These are phyloP conservation scores for Rubroboletus satanas DNA, from an alignment of 768 basidiomycete genomes.

Conservation along the genomic window DNA sequence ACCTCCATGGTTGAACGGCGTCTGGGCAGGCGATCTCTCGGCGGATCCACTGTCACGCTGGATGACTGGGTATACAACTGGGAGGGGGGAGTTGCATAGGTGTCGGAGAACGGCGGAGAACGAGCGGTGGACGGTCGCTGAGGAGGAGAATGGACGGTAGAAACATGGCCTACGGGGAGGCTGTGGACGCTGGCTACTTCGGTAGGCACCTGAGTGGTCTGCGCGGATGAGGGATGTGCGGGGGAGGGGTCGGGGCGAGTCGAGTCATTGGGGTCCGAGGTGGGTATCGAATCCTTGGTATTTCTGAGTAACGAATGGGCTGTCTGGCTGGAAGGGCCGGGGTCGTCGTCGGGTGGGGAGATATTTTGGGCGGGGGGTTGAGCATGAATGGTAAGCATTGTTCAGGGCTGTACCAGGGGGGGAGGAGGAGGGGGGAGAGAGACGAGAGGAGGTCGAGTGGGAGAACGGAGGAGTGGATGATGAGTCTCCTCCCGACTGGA, in stretches of 20 bases:
- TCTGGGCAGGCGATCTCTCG: slow-evolving; percentile 39
- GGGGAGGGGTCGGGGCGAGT: slow-evolving; percentile 34
- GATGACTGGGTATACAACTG: slow-evolving; percentile 13
- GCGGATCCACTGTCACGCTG: slow-evolving; percentile 14
- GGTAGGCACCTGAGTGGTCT: slow-evolving; percentile 33
- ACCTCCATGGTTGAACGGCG: slow-evolving; percentile 62
- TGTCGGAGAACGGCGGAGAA: slow-evolving; percentile 14
- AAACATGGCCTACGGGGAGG: slow-evolving; percentile 52
- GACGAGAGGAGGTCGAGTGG: not conserved
- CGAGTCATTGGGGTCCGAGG: not conserved
- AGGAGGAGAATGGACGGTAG: slow-evolving; percentile 35
- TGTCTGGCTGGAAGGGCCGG: not conserved
- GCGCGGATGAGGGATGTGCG: not conserved
- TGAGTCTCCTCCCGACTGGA: not conserved
- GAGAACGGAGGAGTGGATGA: slow-evolving; percentile 1
- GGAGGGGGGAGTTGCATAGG: not conserved
- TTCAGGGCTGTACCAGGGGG: not conserved
- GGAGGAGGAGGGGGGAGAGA: not conserved
- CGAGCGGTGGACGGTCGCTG: slow-evolving; percentile 35
- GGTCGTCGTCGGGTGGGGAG: not conserved
- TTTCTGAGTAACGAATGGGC: not conserved
- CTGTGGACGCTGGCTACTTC: slow-evolving; percentile 59
- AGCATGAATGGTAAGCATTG: slow-evolving; percentile 1
- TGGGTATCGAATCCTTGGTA: not conserved
- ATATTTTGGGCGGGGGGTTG: too few species aligned